Evolutionary conservation across 331 rosid species (phyloP), one percentile per base, ranked within the genome.

Genomic region (Saraca asoca): DNA sequence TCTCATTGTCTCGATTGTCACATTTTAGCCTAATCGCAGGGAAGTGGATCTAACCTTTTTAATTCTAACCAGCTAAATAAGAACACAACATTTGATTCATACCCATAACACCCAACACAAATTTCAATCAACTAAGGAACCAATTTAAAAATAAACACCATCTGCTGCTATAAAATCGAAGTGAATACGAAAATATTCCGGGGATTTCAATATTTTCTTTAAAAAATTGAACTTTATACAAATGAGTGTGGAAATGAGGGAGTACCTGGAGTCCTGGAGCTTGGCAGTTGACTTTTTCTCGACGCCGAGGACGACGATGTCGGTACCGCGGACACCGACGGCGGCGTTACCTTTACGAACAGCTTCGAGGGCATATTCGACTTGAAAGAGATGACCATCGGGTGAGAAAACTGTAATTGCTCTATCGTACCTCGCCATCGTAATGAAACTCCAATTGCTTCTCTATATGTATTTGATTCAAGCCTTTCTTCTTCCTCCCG

Each of bases 321-420:
- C 99, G 58, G 92, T 75, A 64, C 99, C 99, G 7, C 99, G 99
- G 42, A 94, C 99, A 24, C 99, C 99, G 43, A 94, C 99, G 82
- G 99, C 99, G 73, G 99, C 99, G 92, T 94, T 94, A 5, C 99
- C 99, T 75, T 94, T 94, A 7, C 99, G 96, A 19, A 94, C 99
- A 31, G 99, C 99, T 76, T 94, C 99, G 15, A 94, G 96, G 2
- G 99, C 99, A 73, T 94, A 94, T 49, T 94, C 99, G 18, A 94
- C 99, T 62, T 94, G 99, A 66, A 94, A 94, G 45, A 94, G 86
- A 79, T 94, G 99, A 1, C 99, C 99, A 24, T 94, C 99, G 3
- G 99, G 99, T 0, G 99, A 94, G 77, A 94, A 94, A 0, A 94
- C 99, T 0, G 99, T 94, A 60, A 94, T 90, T 31, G 99, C 99